Percentiles rank a stretch among this genome's conserved stretches.
Evolutionary conservation across 768 basidiomycete genomes (phyloP).

Genomic region (Termitomyces sp.): DNA sequence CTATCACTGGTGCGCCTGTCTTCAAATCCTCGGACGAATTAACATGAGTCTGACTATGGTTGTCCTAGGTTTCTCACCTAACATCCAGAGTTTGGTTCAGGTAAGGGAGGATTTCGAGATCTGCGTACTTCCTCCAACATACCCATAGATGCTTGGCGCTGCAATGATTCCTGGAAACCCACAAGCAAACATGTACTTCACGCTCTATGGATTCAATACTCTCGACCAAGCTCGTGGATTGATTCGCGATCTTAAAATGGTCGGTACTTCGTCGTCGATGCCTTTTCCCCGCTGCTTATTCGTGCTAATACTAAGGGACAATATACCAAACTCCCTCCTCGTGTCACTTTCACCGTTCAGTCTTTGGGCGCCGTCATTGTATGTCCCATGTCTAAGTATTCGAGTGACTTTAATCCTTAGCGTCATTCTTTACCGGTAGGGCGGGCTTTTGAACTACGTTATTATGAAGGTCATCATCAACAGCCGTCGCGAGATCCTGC

Average conservation of each 20-base stretch:
- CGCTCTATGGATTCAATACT: slow-evolving; percentile 30
- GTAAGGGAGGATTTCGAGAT: slow-evolving; percentile 55
- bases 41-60: neutral
- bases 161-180: slow-evolving; percentile 41
- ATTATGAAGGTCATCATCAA: slow-evolving; percentile 43
- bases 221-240: slow-evolving; percentile 25
- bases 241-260: slow-evolving; percentile 28
- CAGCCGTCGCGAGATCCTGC: neutral
- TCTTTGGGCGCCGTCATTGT: slow-evolving; percentile 50
- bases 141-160: slow-evolving; percentile 38
- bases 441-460: slow-evolving; percentile 45
- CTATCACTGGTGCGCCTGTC: slow-evolving; percentile 38
- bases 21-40: neutral
- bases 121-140: slow-evolving; percentile 29
- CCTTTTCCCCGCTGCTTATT: neutral
- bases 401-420: neutral
- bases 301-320: slow-evolving; percentile 24
- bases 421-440: slow-evolving; percentile 23
- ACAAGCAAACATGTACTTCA: slow-evolving; percentile 37
- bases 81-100: slow-evolving; percentile 33
- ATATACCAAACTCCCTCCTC: slow-evolving; percentile 55
- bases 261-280: slow-evolving; percentile 1
- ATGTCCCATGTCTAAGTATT: neutral
- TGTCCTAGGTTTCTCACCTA: slow-evolving; percentile 29
- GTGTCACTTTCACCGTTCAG: slow-evolving; percentile 55